Base-by-base conservation (phyloP, 495 filamentous ascomycete species). In the Xylaria nigripes region DNA sequence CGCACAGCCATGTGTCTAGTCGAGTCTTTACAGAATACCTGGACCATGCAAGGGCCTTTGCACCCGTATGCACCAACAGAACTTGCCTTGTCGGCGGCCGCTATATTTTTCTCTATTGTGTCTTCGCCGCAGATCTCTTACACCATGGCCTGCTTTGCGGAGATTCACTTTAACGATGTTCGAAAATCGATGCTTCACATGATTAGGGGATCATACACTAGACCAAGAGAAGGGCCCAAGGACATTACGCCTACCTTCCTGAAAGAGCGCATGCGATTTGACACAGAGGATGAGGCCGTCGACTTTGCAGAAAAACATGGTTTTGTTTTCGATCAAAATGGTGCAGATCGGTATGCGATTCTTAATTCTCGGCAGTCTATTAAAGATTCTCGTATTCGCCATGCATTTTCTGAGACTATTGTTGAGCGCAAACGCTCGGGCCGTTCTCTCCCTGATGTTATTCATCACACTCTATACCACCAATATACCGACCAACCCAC, bases 71-170 rank as follows among this genome's bases (percentile, higher is more conserved):
- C 65, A 4, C 54, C 57, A 13, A 48, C 57, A 10, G 54, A 58
- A 29, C 24, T 65, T 23, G 60, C 61, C 16, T 29, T 83, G 1
- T 81, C 86, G 49, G 78, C 82, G 2, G 84, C 84, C 46, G 86
- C 75, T 18, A 79, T 83, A 23, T 93, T 93, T 64, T 97, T 94
- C 70, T 74, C 73, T 2, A 74, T 93, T 34, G 72, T 96, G 38
- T 76, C 81, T 49, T 84, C 85, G 9, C 77, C 77, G 1, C 69
- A 75, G 47, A 81, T 90, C 1, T 89, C 92, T 0, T 97, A 96
- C 68, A 78, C 91, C 18, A 92, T 94, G 86, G 92, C 87, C 6
- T 96, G 92, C 66, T 85, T 96, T 36, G 90, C 91, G 2, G 91
- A 96, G 64, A 84, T 91, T 15, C 87, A 90, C 58, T 97, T 97